These are phyloP conservation scores for Nemania bipapillata DNA, from an alignment of 2,329 filamentous ascomycete genomes.

Conservation along the genomic window DNA sequence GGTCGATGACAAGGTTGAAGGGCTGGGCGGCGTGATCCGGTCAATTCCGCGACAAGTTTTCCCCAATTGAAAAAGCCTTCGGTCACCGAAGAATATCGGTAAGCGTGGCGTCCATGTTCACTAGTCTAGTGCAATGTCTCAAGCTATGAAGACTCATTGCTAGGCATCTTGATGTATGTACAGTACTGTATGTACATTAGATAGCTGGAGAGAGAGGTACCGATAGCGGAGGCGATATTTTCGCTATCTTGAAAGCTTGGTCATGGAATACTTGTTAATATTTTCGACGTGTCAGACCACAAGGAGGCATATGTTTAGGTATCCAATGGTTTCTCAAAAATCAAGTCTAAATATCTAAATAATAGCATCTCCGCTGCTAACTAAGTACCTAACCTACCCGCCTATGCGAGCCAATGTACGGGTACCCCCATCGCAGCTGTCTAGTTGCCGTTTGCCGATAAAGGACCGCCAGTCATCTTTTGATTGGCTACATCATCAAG, in stretches of 20 bases:
- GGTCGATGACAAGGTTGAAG: constrained; percentile 1
- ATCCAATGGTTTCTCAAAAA: not conserved
- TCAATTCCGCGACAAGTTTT: not conserved
- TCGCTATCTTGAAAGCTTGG: too few relatives aligned
- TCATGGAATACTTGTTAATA: not conserved
- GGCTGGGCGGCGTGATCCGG: constrained; percentile 10
- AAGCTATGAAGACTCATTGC: not conserved
- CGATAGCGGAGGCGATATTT: not conserved
- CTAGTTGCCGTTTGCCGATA: not conserved
- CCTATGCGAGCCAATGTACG: not conserved
- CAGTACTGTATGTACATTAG: too few relatives aligned
- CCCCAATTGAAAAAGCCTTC: not conserved
- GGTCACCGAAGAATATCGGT: not conserved
- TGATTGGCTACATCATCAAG: not conserved
- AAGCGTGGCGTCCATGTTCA: not conserved
- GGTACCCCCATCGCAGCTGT: not conserved
- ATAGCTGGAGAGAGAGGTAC: not conserved
- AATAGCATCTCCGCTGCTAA: not conserved
- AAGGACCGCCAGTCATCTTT: not conserved
- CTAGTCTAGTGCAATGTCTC: not conserved
- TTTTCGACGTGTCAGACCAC: not conserved
- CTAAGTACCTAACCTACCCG: not conserved
- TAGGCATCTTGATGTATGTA: not conserved
- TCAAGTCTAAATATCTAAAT: not conserved
- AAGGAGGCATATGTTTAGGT: not conserved